These are phyloP conservation scores for Salvia miltiorrhiza DNA, from an alignment of 257 asterid genomes.

Conservation along the genomic window DNA sequence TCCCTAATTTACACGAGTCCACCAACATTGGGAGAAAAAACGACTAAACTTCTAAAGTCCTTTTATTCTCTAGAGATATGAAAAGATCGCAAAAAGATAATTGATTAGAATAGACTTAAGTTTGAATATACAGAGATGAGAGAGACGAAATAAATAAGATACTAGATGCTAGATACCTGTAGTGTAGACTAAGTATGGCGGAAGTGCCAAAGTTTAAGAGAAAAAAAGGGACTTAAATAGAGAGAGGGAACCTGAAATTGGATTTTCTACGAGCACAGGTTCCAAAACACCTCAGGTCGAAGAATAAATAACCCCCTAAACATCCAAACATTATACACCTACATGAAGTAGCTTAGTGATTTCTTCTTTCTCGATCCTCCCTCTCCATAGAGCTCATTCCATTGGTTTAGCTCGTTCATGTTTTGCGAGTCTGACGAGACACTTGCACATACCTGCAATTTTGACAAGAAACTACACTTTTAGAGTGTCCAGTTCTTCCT, in stretches of 20 bases:
- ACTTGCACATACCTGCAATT: constrained; percentile 71
- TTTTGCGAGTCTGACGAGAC: constrained; percentile 69
- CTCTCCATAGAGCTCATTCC: constrained; percentile 84
- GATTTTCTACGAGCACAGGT: constrained; percentile 21
- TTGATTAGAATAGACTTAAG: constrained; percentile 13
- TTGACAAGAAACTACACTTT: neutral
- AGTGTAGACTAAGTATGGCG: constrained; percentile 29
- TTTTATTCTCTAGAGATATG: neutral
- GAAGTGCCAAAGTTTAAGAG: constrained; percentile 14
- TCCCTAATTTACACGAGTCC: neutral
- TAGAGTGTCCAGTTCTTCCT: too few species aligned
- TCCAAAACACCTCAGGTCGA: constrained; percentile 12
- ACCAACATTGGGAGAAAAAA: neutral
- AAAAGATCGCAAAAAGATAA: neutral
- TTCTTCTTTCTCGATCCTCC: constrained; percentile 76
- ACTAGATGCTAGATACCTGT: constrained; percentile 12
- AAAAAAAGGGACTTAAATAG: neutral
- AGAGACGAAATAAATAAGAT: neutral
- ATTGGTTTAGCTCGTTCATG: constrained; percentile 73
- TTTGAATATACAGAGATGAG: constrained; percentile 27
- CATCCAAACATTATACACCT: constrained; percentile 28
- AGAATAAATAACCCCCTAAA: constrained; percentile 12
- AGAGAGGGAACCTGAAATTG: constrained; percentile 38
- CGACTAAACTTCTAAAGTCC: neutral
- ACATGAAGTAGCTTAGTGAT: constrained; percentile 76